phyloP scores from a whole-genome alignment of 306 rosid genomes.

The Sophora flavescens region DNA sequence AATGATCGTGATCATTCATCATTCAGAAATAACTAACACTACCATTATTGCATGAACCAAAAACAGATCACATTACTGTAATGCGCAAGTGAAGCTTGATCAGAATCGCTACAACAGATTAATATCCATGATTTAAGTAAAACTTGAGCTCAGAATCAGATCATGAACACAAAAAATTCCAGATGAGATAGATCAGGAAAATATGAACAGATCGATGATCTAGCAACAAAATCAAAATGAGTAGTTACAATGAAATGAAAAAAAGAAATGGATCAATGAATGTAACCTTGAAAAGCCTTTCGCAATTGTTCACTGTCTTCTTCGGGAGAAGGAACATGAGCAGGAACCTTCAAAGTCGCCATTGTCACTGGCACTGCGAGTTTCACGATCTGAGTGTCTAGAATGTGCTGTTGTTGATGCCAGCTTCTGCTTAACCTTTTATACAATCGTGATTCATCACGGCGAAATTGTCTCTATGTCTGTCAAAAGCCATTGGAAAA shows the following conservation, averaged over 20 bases:
- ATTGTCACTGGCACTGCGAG: slow-evolving; percentile 41
- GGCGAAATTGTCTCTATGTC: no score
- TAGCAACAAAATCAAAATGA: neutral
- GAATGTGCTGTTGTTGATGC: neutral
- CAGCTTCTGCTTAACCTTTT: slow-evolving; percentile 31
- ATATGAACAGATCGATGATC: slow-evolving; percentile 31
- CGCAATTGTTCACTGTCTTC: slow-evolving; percentile 86
- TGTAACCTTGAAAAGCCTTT: slow-evolving; percentile 78
- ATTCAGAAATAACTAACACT: slow-evolving; percentile 1
- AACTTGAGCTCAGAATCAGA: slow-evolving; percentile 19
- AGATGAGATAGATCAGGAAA: slow-evolving; percentile 25
- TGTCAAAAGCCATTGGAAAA: no score
- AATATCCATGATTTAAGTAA: slow-evolving; percentile 19
- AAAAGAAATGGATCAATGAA: slow-evolving; percentile 18
- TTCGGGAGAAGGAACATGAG: slow-evolving; percentile 68
- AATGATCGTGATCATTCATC: neutral
- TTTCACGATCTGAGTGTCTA: slow-evolving; percentile 20
- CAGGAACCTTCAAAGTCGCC: slow-evolving; percentile 75
- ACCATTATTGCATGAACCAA: neutral
- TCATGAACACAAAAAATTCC: neutral
- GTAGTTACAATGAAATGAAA: neutral
- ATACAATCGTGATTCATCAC: neutral
- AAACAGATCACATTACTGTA: neutral
- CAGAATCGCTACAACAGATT: neutral
- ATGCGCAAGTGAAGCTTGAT: slow-evolving; percentile 1